phyloP scores from a whole-genome alignment of 805 yeast genomes.

The Starmerella etchellsii region DNA sequence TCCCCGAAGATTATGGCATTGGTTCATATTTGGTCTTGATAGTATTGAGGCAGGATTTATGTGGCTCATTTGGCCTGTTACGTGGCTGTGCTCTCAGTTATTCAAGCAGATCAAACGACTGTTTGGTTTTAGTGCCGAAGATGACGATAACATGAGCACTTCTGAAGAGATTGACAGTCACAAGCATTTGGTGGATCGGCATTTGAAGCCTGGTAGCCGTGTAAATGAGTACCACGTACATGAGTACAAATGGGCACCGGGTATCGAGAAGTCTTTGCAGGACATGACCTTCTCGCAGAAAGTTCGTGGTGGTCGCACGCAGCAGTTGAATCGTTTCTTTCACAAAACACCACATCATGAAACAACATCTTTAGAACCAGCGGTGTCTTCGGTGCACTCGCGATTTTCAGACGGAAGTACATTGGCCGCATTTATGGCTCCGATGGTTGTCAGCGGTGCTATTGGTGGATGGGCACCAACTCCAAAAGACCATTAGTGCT shows the following conservation, averaged over 20 bases:
- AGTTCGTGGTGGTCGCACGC: slow-evolving; percentile 32
- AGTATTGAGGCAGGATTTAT: slow-evolving; percentile 19
- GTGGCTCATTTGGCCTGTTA: slow-evolving; percentile 19
- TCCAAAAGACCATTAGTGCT: neutral
- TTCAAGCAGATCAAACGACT: slow-evolving; percentile 9
- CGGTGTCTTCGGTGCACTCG: slow-evolving; percentile 10
- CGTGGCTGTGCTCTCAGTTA: slow-evolving; percentile 12
- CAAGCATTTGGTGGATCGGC: slow-evolving; percentile 9
- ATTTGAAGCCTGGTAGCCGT: neutral
- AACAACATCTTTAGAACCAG: neutral
- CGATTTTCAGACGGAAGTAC: slow-evolving; percentile 13
- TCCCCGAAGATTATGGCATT: slow-evolving; percentile 46
- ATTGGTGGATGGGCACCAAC: slow-evolving; percentile 34
- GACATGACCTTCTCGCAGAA: slow-evolving; percentile 27
- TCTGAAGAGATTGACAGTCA: slow-evolving; percentile 3
- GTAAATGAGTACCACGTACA: no score
- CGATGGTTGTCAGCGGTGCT: slow-evolving; percentile 45
- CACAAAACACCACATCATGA: neutral
- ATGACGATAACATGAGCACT: slow-evolving; percentile 1
- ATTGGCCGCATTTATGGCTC: slow-evolving; percentile 32
- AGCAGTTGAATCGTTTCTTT: slow-evolving; percentile 12
- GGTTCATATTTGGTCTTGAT: slow-evolving; percentile 20
- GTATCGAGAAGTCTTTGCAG: slow-evolving; percentile 30
- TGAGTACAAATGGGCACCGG: slow-evolving; percentile 30
- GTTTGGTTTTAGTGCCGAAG: slow-evolving; percentile 18